Evolutionary conservation across 108 stramenopile genomes (phyloP).

Genomic region (Conticribra guillardii): DNA sequence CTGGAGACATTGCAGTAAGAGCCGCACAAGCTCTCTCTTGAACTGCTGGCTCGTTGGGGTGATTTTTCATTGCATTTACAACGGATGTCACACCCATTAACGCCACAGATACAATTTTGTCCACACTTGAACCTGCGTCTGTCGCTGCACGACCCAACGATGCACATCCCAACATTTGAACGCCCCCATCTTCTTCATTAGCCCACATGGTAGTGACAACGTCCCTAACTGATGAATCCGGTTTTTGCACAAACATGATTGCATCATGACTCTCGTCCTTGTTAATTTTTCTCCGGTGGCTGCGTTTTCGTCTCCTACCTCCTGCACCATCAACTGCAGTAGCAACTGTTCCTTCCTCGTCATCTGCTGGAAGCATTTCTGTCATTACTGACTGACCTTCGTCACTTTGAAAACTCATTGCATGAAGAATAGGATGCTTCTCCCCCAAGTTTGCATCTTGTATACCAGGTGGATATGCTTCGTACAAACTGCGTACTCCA

Average conservation of each 20-base stretch:
- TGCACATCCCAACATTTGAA: conserved; percentile 86
- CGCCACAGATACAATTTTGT: conserved; percentile 59
- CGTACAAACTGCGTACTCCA: conserved; percentile 77
- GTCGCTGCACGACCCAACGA: conserved; percentile 57
- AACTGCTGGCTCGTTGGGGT: conserved; percentile 84
- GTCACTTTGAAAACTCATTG: conserved; percentile 55
- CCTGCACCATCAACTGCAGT: conserved; percentile 49
- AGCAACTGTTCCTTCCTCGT: conserved; percentile 48
- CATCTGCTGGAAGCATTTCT: conserved; percentile 33
- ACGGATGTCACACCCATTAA: conserved; percentile 73
- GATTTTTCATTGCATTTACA: conserved; percentile 89
- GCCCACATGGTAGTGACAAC: conserved; percentile 87
- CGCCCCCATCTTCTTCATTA: conserved; percentile 87
- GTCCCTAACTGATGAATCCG: conserved; percentile 62
- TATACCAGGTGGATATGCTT: conserved; percentile 77
- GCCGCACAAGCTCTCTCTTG: conserved; percentile 85
- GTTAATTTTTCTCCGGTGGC: conserved; percentile 50
- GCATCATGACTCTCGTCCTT: conserved; percentile 88
- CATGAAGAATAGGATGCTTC: conserved; percentile 58
- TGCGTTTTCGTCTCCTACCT: conserved; percentile 40
- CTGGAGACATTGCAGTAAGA: conserved; percentile 57
- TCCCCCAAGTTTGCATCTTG: conserved; percentile 63
- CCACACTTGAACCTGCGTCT: conserved; percentile 6
- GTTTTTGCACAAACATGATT: conserved; percentile 85
- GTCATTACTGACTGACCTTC: conserved; percentile 22